Percentiles rank a stretch among this genome's conserved stretches.
These are phyloP conservation scores for Geosmithia putterillii DNA, from an alignment of 2,329 filamentous ascomycete genomes.

Conservation along the genomic window DNA sequence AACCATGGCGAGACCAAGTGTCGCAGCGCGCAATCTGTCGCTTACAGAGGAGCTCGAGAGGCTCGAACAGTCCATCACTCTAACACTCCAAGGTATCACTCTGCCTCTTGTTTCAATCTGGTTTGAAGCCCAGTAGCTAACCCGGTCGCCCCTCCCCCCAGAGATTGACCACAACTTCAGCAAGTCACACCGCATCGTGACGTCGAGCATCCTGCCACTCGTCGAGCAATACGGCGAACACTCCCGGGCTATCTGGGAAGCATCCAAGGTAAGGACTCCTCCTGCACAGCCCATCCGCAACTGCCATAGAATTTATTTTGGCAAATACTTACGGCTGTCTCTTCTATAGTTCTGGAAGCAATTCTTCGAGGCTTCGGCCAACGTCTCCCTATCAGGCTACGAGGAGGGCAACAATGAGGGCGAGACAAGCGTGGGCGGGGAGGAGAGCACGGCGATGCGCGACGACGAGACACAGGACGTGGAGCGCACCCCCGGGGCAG, in stretches of 20 bases:
- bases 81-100: slow-evolving; percentile 72
- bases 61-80: slow-evolving; percentile 90
- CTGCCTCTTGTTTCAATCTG: neutral
- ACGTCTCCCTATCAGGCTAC: slow-evolving; percentile 91
- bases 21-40: slow-evolving; percentile 48
- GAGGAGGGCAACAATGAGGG: slow-evolving; percentile 67
- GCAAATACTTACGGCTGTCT: neutral
- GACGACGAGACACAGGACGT: slow-evolving; percentile 36
- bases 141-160: slow-evolving; percentile 21
- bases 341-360: slow-evolving; percentile 86
- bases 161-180: slow-evolving; percentile 99
- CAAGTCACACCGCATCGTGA: slow-evolving; percentile 91
- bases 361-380: slow-evolving; percentile 97
- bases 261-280: slow-evolving; percentile 74
- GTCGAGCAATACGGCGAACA: slow-evolving; percentile 94
- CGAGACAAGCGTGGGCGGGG: slow-evolving; percentile 38
- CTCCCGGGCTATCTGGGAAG: slow-evolving; percentile 90
- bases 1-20: slow-evolving; percentile 36
- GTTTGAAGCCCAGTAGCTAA: neutral
- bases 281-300: neutral
- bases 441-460: slow-evolving; percentile 41
- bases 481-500: slow-evolving; percentile 16
- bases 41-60: slow-evolving; percentile 93
- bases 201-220: slow-evolving; percentile 79
- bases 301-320: neutral